Percentiles rank a stretch among this genome's conserved stretches.
phyloP scores from a whole-genome alignment of 1,284 basidiomycete genomes.

The Takashimella koratensis region DNA sequence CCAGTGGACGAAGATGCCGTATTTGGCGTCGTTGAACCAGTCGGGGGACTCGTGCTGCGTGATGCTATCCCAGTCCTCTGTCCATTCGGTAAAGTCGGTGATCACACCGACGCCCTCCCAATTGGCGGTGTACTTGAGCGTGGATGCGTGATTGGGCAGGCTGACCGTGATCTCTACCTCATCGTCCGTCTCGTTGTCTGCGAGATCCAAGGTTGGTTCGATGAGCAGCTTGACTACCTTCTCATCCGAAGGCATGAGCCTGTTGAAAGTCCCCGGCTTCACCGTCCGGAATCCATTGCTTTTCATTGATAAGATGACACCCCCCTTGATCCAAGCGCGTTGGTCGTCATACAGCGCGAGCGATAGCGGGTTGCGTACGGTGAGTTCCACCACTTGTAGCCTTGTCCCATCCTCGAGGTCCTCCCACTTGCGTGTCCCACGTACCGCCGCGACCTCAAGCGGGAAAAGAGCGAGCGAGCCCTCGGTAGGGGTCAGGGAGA shows the following conservation, averaged over 20 bases:
- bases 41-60: conserved; percentile 7
- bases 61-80: not conserved
- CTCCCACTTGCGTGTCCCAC: conserved; percentile 15
- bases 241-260: conserved; percentile 21
- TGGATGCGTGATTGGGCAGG: not conserved
- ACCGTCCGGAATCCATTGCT: conserved; percentile 4
- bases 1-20: conserved; percentile 59
- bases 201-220: not conserved
- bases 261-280: not conserved
- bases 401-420: not conserved
- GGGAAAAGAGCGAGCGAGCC: not conserved
- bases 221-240: conserved; percentile 13
- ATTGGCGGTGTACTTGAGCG: not conserved
- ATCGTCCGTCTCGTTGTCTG: not conserved
- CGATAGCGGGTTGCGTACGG: conserved; percentile 7
- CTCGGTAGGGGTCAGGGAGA: conserved; percentile 4
- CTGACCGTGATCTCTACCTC: not conserved
- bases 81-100: conserved; percentile 13
- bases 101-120: conserved; percentile 7
- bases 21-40: conserved; percentile 17
- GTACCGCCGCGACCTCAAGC: not conserved
- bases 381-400: conserved; percentile 15
- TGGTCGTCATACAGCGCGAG: conserved; percentile 1
- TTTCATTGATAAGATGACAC: not conserved
- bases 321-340: conserved; percentile 3